phyloP scores from a whole-genome alignment of 495 filamentous ascomycete species.

The Hypoxylon fragiforme region DNA sequence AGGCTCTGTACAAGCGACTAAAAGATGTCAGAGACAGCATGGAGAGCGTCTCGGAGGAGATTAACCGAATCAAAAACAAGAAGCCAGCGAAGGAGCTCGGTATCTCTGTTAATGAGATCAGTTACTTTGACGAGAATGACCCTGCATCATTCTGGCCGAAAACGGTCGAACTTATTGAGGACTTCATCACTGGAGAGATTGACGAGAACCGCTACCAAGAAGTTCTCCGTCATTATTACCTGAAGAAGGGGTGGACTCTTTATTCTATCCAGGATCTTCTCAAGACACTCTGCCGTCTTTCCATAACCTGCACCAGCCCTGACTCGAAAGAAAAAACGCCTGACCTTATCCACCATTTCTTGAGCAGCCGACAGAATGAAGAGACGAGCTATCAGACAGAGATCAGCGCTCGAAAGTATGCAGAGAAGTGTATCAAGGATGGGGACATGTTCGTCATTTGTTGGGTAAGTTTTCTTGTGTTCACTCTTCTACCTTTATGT shows the following conservation, averaged over 20 bases:
- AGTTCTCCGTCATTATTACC: constrained; percentile 82
- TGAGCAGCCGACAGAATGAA: constrained; percentile 75
- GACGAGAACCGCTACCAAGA: constrained; percentile 85
- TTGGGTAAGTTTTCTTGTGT: constrained; percentile 55
- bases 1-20: constrained; percentile 83
- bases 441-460: constrained; percentile 85
- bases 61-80: constrained; percentile 64
- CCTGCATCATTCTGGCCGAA: constrained; percentile 55
- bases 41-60: constrained; percentile 68
- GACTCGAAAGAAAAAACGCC: constrained; percentile 90
- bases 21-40: constrained; percentile 78
- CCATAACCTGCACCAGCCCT: constrained; percentile 69
- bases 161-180: constrained; percentile 69
- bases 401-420: constrained; percentile 82
- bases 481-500: background rate
- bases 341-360: constrained; percentile 81
- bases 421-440: constrained; percentile 84
- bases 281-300: constrained; percentile 72
- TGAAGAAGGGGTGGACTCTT: constrained; percentile 84
- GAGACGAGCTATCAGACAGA: constrained; percentile 83
- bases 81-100: constrained; percentile 83
- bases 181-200: constrained; percentile 81
- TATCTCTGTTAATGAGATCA: constrained; percentile 59
- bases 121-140: constrained; percentile 49
- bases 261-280: constrained; percentile 89